These are phyloP conservation scores for Alloascoidea hylecoeti DNA, from an alignment of 805 yeast genomes.

Conservation along the genomic window DNA sequence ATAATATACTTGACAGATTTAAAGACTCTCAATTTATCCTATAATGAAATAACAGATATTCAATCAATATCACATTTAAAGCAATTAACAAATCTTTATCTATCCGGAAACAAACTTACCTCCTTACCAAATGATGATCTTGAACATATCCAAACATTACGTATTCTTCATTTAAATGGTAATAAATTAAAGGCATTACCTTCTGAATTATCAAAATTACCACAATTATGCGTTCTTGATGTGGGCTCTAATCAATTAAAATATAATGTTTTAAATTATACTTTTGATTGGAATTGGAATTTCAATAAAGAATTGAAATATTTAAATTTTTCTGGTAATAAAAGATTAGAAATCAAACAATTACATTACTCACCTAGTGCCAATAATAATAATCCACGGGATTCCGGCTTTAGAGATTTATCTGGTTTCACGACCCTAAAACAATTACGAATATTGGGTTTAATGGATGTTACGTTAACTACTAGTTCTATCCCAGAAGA, in stretches of 20 bases:
- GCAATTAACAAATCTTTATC: slow-evolving; percentile 45
- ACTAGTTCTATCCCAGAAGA: slow-evolving; percentile 87
- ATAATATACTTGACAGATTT: slow-evolving; percentile 46
- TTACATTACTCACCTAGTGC: slow-evolving; percentile 35
- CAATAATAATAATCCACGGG: slow-evolving; percentile 18
- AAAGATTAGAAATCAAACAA: slow-evolving; percentile 77
- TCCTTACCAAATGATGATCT: slow-evolving; percentile 81
- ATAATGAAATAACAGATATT: slow-evolving; percentile 73
- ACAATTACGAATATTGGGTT: slow-evolving; percentile 59
- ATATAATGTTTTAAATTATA: slow-evolving; percentile 87
- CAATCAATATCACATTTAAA: slow-evolving; percentile 46
- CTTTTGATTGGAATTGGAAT: slow-evolving; percentile 97
- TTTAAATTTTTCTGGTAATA: slow-evolving; percentile 85
- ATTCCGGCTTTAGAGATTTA: slow-evolving; percentile 16
- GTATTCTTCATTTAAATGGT: slow-evolving; percentile 58
- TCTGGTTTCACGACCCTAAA: slow-evolving; percentile 66
- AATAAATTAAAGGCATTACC: slow-evolving; percentile 81
- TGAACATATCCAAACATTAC: slow-evolving; percentile 40
- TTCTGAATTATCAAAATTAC: slow-evolving; percentile 65
- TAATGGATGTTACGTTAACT: slow-evolving; percentile 91
- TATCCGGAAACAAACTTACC: slow-evolving; percentile 74
- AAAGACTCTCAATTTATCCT: slow-evolving; percentile 58
- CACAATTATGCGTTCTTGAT: slow-evolving; percentile 57
- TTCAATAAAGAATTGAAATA: slow-evolving; percentile 63
- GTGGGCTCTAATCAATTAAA: slow-evolving; percentile 84